Percentiles rank a stretch among this genome's conserved stretches.
Conservation (phyloP, 495 filamentous ascomycete species). For the Penicillium nucicola region DNA sequence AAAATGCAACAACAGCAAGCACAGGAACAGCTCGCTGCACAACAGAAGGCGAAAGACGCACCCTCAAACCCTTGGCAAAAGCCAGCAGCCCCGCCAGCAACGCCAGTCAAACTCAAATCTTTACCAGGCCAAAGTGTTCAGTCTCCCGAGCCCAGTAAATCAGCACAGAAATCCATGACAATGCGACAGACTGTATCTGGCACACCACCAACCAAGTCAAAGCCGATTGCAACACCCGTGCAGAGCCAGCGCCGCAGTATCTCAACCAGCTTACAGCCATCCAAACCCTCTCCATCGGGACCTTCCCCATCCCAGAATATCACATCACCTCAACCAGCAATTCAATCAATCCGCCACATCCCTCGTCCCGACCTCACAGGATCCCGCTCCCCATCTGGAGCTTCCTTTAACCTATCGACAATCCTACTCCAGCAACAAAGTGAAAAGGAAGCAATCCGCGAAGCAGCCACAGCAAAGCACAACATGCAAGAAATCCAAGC, state of each 20-base stretch:
- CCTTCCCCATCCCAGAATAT: constrained; percentile 17
- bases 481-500: constrained; percentile 90
- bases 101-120: constrained; percentile 16
- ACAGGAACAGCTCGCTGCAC: constrained; percentile 48
- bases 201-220: constrained; percentile 34
- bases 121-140: constrained; percentile 21
- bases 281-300: constrained; percentile 19
- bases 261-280: constrained; percentile 20
- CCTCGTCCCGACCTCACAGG: constrained; percentile 38
- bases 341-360: constrained; percentile 50
- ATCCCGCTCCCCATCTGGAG: constrained; percentile 44
- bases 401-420: constrained; percentile 75
- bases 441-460: constrained; percentile 77
- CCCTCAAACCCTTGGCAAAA: constrained; percentile 72
- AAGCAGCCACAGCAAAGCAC: constrained; percentile 76
- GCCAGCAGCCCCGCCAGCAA: constrained; percentile 22
- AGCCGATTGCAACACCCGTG: constrained; percentile 26
- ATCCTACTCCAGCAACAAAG: constrained; percentile 84
- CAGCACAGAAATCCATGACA: constrained; percentile 50
- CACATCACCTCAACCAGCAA: constrained; percentile 29
- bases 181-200: constrained; percentile 62
- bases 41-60: constrained; percentile 46
- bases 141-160: constrained; percentile 19
- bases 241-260: constrained; percentile 26
- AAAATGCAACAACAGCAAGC: constrained; percentile 68